Evolutionary conservation across 2,329 filamentous ascomycete genomes (phyloP), one percentile per base, ranked within the genome.

Genomic region (Fusarium luffae): DNA sequence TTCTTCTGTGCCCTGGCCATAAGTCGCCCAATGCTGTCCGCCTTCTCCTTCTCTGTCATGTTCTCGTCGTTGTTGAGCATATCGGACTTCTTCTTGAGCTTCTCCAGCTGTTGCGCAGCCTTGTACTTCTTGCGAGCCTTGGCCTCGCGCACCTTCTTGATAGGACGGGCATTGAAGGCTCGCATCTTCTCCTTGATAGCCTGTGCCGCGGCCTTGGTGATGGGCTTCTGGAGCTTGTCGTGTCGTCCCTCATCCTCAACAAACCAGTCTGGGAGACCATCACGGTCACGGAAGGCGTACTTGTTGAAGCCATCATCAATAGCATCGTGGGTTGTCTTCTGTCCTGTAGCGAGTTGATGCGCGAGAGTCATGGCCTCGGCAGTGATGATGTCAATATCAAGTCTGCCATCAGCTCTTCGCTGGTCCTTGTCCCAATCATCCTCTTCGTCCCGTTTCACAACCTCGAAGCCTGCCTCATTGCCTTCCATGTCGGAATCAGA

Each of bases 141-240:
- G 25, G 96, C 96, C 82, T 99, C 96, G 74, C 93, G 92, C 32
- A 99, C 96, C 85, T 99, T 99, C 87, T 99, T 99, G 88, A 98
- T 98, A 1, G 96, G 96, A 32, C 96, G 90, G 10, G 95, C 96
- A 79, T 99, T 98, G 74, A 97, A 88, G 1, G 96, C 94, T 32
- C 95, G 92, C 77, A 92, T 79, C 82, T 99, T 99, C 77, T 98
- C 95, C 80, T 96, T 94, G 84, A 99, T 98, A 4, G 96, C 96
- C 16, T 89, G 86, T 1, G 95, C 94, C 0, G 92, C 97, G 34
- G 93, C 93, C 74, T 96, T 96, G 52, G 91, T 94, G 75, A 97
- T 95, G n/a, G 96, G 97, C 62, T 93, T 92, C 69, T 96, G 90
- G 2, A 88, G 88, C 78, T 91, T 93, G 80, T 94, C 93, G 82